A percentile compares a stretch with the other conserved stretches of the same genome.
Conservation (phyloP, 371 early-diverging fungal genomes). For the Haplosporangium sp. region DNA sequence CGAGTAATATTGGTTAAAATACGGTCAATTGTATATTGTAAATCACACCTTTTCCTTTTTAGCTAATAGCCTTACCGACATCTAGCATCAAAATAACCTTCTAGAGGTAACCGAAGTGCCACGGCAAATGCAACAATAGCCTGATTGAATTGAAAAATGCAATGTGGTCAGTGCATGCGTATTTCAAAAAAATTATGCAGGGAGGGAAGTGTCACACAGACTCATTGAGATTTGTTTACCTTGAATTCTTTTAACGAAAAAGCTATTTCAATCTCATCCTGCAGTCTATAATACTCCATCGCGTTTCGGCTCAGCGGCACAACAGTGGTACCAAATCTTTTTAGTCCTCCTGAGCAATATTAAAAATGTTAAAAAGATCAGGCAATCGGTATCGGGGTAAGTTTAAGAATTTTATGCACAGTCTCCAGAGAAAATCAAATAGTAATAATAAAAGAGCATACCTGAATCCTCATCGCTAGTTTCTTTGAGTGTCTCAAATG, state of each 20-base stretch:
- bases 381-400: neutral
- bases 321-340: slow-evolving; percentile 22
- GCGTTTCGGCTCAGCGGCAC: slow-evolving; percentile 16
- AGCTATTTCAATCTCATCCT: slow-evolving; percentile 24
- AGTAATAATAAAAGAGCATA: neutral
- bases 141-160: neutral
- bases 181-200: too few relatives aligned
- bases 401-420: too few relatives aligned
- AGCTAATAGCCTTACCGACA: slow-evolving; percentile 19
- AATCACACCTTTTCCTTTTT: too few relatives aligned
- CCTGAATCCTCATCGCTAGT: slow-evolving; percentile 12
- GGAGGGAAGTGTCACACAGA: neutral
- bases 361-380: neutral
- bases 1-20: neutral
- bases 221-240: neutral
- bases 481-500: slow-evolving; percentile 27
- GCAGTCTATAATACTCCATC: slow-evolving; percentile 23
- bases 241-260: slow-evolving; percentile 51
- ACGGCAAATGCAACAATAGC: slow-evolving; percentile 38
- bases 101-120: slow-evolving; percentile 26
- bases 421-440: too few relatives aligned
- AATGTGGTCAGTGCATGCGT: too few relatives aligned
- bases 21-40: neutral
- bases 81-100: slow-evolving; percentile 27
- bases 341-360: neutral